A percentile compares a stretch with the other conserved stretches of the same genome.
These are phyloP conservation scores for Plasmodium cynomolgi DNA, from an alignment of 169 alveolate genomes.

Conservation along the genomic window DNA sequence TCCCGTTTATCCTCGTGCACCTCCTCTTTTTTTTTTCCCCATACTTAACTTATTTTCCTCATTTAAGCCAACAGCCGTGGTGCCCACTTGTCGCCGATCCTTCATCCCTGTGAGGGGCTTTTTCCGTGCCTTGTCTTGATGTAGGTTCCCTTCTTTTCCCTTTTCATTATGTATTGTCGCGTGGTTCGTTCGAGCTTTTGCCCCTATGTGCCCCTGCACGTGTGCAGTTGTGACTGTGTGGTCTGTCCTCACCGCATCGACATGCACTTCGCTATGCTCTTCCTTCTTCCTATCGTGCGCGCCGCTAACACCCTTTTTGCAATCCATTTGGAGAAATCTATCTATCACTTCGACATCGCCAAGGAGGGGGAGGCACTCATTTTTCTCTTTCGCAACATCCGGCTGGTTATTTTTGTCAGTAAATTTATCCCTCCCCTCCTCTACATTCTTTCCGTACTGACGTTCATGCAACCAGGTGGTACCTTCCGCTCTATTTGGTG, in stretches of 20 bases:
- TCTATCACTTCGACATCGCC: not conserved
- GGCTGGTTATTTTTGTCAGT: not conserved
- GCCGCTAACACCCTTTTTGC: not conserved
- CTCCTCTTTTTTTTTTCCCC: not conserved
- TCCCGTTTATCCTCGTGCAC: not conserved
- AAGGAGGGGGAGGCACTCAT: not conserved
- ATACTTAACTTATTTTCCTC: not conserved
- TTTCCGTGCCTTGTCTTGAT: not conserved
- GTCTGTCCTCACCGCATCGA: not conserved
- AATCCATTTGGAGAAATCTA: not conserved
- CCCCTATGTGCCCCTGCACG: not conserved
- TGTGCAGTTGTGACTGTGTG: not conserved
- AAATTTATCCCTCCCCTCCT: not conserved
- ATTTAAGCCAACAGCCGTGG: not conserved
- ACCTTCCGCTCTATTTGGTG: not conserved
- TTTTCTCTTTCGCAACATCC: not conserved
- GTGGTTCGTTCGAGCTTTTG: not conserved
- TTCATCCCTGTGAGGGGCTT: not conserved
- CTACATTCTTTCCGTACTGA: not conserved
- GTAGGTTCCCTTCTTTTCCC: not conserved
- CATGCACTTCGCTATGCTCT: not conserved
- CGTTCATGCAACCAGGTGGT: not conserved
- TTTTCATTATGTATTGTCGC: not conserved
- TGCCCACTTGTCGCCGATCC: not conserved
- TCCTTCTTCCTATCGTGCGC: not conserved